Evolutionary conservation across 306 rosid genomes (phyloP).

Genomic region (Cicer pinnatifidum): DNA sequence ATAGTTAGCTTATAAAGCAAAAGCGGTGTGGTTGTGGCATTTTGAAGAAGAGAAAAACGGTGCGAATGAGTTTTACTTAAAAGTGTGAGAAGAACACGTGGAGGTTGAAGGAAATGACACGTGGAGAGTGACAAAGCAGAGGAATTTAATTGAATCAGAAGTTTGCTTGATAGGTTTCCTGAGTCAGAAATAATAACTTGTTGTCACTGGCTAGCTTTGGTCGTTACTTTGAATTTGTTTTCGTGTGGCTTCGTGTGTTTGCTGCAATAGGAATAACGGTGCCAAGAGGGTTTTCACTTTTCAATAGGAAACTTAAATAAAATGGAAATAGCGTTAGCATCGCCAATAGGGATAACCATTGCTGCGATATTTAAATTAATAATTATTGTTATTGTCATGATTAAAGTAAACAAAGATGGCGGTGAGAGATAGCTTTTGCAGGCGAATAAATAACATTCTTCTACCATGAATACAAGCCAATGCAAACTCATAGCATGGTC

Average conservation of each 20-base stretch:
- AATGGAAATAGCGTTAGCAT: not conserved
- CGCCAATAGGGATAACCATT: not conserved
- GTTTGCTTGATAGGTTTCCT: slow-evolving; percentile 36
- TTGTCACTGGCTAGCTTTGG: slow-evolving; percentile 6
- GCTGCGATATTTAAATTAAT: not conserved
- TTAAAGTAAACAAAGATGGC: slow-evolving; percentile 6
- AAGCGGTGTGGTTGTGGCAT: slow-evolving; percentile 15
- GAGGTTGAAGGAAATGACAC: slow-evolving; percentile 51
- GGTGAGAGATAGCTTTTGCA: slow-evolving; percentile 12
- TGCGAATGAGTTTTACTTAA: slow-evolving; percentile 39
- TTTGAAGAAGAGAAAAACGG: slow-evolving; percentile 7
- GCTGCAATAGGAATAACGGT: not conserved
- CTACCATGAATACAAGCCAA: not conserved
- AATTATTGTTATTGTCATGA: not conserved
- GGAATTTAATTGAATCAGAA: not conserved
- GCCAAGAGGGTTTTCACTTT: not conserved
- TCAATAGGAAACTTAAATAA: not conserved
- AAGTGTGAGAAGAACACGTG: slow-evolving; percentile 51
- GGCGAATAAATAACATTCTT: not conserved
- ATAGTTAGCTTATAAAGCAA: slow-evolving; percentile 1
- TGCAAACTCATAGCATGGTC: not conserved
- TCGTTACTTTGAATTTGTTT: not conserved
- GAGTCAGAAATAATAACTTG: not conserved
- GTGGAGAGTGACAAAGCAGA: slow-evolving; percentile 16
- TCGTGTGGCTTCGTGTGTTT: slow-evolving; percentile 21